Evolutionary conservation across 1,284 basidiomycete genomes (phyloP), one percentile per base, ranked within the genome.

Genomic region (Meripilus lineatus): DNA sequence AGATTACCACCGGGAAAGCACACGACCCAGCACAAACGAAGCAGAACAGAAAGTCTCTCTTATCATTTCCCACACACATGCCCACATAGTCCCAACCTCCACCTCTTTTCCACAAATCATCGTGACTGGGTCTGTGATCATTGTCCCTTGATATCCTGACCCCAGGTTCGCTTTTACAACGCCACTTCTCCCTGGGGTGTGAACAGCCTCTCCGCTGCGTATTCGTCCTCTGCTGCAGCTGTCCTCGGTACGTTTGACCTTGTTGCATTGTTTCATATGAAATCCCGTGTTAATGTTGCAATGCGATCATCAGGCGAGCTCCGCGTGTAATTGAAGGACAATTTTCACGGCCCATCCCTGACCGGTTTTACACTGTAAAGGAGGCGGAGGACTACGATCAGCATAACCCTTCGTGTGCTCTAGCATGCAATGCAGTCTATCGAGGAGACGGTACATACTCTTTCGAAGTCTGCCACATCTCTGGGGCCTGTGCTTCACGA

Each of bases 1-100:
- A 10, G 17, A 18, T 39, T 35, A 39, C 20, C n/a, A 23, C 36
- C 38, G 37, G 37, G 43, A 45, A 45, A 14, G 24, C 18, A 23
- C 26, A 45, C 36, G 25, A 32, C 23, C 24, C 15, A 36, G 26
- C 43, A 38, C 26, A 37, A 38, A 20, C 40, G 15, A 38, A 13
- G 8, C 18, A 10, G 21, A 10, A 6, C 5, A 21, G n/a, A 20
- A 41, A 17, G 20, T 8, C 34, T 35, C 40, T 18, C 5, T 25
- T 32, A 32, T 32, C 13, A 23, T n/a, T n/a, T n/a, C n/a, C n/a
- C 14, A 26, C 21, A 32, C 40, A 41, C 40, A 41, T 30, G 40
- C 28, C 4, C 38, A 40, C n/a, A 15, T 7, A n/a, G 7, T n/a
- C 22, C 30, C 8, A 41, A 26, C 40, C 21, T 41, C 40, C 28